Percentiles rank a stretch among this genome's conserved stretches.
Evolutionary conservation across 345 rosid genomes (phyloP).

Genomic region (Psidium guajava): DNA sequence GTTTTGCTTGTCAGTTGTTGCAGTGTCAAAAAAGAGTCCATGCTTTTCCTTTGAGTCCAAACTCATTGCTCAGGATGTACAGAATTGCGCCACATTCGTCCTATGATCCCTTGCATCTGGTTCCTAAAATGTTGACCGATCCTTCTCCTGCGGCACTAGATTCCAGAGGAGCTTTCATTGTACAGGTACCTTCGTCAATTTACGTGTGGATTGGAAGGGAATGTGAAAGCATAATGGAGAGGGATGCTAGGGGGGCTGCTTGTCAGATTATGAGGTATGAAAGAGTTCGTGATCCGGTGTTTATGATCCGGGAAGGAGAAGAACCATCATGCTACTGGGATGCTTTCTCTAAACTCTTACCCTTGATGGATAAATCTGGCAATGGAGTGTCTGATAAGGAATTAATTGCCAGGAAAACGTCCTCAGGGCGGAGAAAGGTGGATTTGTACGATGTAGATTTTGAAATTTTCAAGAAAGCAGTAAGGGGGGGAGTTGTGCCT

Average conservation of each 20-base stretch:
- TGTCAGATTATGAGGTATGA: slow-evolving; percentile 94
- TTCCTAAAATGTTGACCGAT: slow-evolving; percentile 84
- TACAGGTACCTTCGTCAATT: slow-evolving; percentile 75
- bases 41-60: slow-evolving; percentile 95
- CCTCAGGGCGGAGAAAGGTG: slow-evolving; percentile 63
- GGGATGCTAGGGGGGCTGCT: slow-evolving; percentile 93
- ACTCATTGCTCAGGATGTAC: slow-evolving; percentile 85
- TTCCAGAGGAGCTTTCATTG: slow-evolving; percentile 95
- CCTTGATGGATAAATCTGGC: slow-evolving; percentile 56
- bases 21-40: slow-evolving; percentile 99
- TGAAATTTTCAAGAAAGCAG: slow-evolving; percentile 82
- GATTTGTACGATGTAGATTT: slow-evolving; percentile 74
- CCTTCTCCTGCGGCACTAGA: slow-evolving; percentile 75
- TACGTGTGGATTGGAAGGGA: slow-evolving; percentile 89
- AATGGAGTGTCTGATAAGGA: slow-evolving; percentile 14
- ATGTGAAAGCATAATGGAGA: slow-evolving; percentile 84
- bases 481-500: slow-evolving; percentile 89
- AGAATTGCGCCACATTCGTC: slow-evolving; percentile 94
- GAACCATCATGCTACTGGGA: slow-evolving; percentile 86
- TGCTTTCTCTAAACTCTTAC: slow-evolving; percentile 63
- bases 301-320: slow-evolving; percentile 74
- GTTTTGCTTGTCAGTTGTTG: slow-evolving; percentile 94
- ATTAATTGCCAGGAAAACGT: slow-evolving; percentile 24
- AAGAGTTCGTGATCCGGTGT: slow-evolving; percentile 64
- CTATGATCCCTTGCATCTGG: slow-evolving; percentile 97